Conservation (phyloP, 306 rosid species). For the Sechiopsis laciniata region DNA sequence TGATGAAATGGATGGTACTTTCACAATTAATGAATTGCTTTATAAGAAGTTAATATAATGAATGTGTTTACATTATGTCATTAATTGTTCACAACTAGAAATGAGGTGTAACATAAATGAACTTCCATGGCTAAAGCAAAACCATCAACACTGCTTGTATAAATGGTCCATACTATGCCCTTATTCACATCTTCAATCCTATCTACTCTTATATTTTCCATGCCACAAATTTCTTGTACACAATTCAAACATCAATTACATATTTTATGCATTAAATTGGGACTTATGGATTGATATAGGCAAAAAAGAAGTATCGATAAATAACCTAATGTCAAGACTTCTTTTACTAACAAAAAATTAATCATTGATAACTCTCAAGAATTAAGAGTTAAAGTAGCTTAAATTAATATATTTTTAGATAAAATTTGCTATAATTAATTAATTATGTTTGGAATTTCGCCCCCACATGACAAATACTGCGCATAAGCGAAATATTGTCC, state of each 20-base stretch:
- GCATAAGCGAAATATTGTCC: no score
- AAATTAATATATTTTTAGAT: no score
- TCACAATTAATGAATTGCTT: constrained; percentile 18
- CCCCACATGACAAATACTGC: no score
- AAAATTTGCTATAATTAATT: no score
- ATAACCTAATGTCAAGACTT: no score
- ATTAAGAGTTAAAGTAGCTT: no score
- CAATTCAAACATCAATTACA: background rate
- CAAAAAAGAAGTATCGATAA: no score
- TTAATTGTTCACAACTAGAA: constrained; percentile 21
- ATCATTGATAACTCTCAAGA: no score
- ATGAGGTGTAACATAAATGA: constrained; percentile 25
- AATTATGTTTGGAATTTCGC: no score
- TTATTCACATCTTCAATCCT: constrained; percentile 11
- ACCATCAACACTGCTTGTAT: background rate
- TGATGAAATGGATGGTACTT: constrained; percentile 12
- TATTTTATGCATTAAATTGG: background rate
- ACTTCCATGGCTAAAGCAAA: constrained; percentile 4
- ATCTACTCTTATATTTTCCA: background rate
- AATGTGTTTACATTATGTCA: constrained; percentile 15
- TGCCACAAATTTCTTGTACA: background rate
- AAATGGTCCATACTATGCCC: constrained; percentile 21
- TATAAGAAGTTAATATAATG: constrained; percentile 15
- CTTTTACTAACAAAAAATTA: no score
- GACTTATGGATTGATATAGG: no score